A percentile compares a stretch with the other conserved stretches of the same genome.
Conservation (phyloP, 2,329 filamentous ascomycete genomes). For the Xylaria sp. region DNA sequence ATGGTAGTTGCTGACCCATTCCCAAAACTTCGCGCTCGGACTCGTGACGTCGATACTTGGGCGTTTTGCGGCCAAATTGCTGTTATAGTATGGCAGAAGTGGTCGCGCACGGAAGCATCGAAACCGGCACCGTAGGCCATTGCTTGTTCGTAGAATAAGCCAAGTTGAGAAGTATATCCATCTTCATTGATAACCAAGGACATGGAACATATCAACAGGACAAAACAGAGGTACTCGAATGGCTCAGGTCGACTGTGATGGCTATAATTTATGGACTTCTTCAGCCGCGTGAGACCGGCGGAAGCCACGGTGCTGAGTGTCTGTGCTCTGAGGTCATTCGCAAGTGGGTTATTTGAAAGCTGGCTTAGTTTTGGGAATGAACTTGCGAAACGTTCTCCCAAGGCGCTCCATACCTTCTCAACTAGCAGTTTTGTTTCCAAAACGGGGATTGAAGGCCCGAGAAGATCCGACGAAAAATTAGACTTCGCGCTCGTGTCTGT, state of each 20-base stretch:
- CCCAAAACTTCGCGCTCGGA: slow-evolving; percentile 16
- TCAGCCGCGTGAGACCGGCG: slow-evolving; percentile 40
- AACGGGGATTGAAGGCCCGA: slow-evolving; percentile 21
- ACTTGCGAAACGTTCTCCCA: slow-evolving; percentile 42
- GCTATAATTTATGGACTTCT: slow-evolving; percentile 36
- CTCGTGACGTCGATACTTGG: slow-evolving; percentile 26
- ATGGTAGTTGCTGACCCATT: slow-evolving; percentile 33
- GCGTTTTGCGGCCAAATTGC: slow-evolving; percentile 45
- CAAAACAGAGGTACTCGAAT: slow-evolving; percentile 44
- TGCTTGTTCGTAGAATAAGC: slow-evolving; percentile 43
- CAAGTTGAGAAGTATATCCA: slow-evolving; percentile 34
- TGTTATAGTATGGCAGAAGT: slow-evolving; percentile 41
- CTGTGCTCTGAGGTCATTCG: slow-evolving; percentile 37
- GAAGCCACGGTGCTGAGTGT: slow-evolving; percentile 36
- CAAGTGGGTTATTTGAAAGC: slow-evolving; percentile 39
- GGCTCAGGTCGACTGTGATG: slow-evolving; percentile 33
- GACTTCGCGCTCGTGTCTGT: slow-evolving; percentile 28
- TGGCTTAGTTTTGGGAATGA: slow-evolving; percentile 41
- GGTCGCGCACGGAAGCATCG: slow-evolving; percentile 32
- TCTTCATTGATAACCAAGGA: slow-evolving; percentile 43
- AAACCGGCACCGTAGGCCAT: slow-evolving; percentile 41
- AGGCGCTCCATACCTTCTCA: slow-evolving; percentile 40
- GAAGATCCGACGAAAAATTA: slow-evolving; percentile 20
- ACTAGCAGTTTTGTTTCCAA: slow-evolving; percentile 38
- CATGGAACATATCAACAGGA: slow-evolving; percentile 48